Evolutionary conservation across 768 basidiomycete genomes (phyloP), one percentile per base, ranked within the genome.

Genomic region (Mrakia blollopis): DNA sequence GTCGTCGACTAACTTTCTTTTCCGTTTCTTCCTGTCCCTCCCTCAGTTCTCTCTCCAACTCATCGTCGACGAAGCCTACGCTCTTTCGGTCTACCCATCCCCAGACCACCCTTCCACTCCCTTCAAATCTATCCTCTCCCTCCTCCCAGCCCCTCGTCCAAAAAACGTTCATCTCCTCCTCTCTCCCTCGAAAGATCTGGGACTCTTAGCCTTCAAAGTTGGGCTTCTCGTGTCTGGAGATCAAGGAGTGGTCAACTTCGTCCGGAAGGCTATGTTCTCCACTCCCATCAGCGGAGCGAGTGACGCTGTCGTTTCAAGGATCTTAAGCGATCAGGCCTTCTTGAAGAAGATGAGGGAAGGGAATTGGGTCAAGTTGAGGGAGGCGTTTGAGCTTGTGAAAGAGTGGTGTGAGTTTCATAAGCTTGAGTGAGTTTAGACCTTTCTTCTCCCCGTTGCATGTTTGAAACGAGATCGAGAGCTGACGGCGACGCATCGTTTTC

Each of bases 221-320:
- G 57, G 57, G 3, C 13, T 57, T 13, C 57, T 57, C 57, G 57
- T 57, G n/a, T 57, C 57, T 2, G 28, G 25, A 10, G 57, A 57
- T 13, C 9, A 57, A 13, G 57, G 57, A 25, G 57, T 57, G n/a
- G 23, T 57, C 9, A 25, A 57, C n/a, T 28, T 57, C 25, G 25
- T 57, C 57, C n/a, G 28, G 57, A 28, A 14, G 57, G 23, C 57
- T 2, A 57, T 57, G 57, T n/a, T n/a, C 25, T 25, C 57, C 0
- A 57, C 57, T 25, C 57, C 57, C 25, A 57, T 57, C 57, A 57
- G 57, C 57, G 57, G 57, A 57, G 57, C 57, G 57, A 57, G 57
- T n/a, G 57, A 57, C 28, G 57, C 57, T 4, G 23, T 57, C 10
- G 57, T 57, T 25, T n/a, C 57, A 13, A 57, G 57, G 57, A 57